A percentile compares a stretch with the other conserved stretches of the same genome.
phyloP scores from a whole-genome alignment of 306 rosid species.

The Cicer cuneatum region DNA sequence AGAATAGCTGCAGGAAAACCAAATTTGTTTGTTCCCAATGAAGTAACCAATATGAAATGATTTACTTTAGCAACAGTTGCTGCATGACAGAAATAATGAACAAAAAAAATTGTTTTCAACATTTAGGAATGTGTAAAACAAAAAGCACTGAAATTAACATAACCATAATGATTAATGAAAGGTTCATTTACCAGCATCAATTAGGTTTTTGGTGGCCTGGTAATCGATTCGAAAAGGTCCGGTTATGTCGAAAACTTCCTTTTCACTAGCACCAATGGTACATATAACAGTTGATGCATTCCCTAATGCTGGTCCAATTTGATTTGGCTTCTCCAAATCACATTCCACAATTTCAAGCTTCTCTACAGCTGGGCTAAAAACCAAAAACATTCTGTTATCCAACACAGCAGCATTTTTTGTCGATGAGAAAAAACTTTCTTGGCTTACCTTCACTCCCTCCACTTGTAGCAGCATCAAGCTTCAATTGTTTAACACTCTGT shows the following conservation, averaged over 20 bases:
- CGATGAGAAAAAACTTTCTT: conserved; percentile 44
- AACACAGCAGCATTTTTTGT: conserved; percentile 50
- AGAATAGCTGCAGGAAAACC: conserved; percentile 98
- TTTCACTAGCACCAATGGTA: conserved; percentile 97
- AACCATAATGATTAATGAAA: conserved; percentile 25
- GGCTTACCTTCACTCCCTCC: conserved; percentile 67
- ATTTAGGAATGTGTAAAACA: conserved; percentile 1
- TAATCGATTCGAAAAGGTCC: conserved; percentile 97
- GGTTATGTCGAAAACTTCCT: conserved; percentile 84
- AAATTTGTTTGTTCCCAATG: conserved; percentile 91
- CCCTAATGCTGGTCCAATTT: conserved; percentile 72
- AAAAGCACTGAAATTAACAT: not conserved
- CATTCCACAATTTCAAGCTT: conserved; percentile 98
- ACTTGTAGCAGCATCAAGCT: conserved; percentile 56
- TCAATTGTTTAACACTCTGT: conserved; percentile 86
- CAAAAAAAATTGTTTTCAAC: conserved; percentile 37
- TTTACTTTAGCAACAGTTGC: conserved; percentile 76
- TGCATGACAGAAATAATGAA: conserved; percentile 48
- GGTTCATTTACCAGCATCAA: conserved; percentile 71
- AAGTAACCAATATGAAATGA: conserved; percentile 88
- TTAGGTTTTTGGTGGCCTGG: conserved; percentile 76
- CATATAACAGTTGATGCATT: conserved; percentile 83
- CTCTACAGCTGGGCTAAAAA: conserved; percentile 99
- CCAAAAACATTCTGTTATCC: conserved; percentile 80
- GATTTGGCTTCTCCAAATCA: conserved; percentile 80